These are phyloP conservation scores for Biscutella laevigata DNA, from an alignment of 441 rosid genomes.

Conservation along the genomic window DNA sequence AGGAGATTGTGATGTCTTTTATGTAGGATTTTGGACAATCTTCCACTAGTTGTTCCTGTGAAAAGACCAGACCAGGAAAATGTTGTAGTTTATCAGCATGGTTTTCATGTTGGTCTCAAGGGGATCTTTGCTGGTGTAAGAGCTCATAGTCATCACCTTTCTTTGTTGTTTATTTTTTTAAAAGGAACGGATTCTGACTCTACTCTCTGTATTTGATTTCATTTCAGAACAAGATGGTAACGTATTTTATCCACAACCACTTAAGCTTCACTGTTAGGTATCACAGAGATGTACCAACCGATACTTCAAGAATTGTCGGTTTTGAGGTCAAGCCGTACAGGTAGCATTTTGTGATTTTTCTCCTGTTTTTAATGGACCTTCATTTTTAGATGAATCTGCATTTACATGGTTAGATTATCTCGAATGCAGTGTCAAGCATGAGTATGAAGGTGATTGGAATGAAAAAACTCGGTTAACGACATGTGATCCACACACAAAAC, in stretches of 20 bases:
- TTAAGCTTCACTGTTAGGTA: constrained; percentile 61
- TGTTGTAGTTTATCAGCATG: constrained; percentile 64
- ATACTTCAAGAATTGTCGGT: constrained; percentile 72
- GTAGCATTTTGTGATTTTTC: constrained; percentile 24
- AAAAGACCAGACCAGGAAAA: constrained; percentile 53
- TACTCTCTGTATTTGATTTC: neutral
- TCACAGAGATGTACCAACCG: constrained; percentile 56
- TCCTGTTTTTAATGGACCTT: no score
- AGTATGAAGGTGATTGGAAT: constrained; percentile 74
- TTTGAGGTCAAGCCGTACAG: constrained; percentile 92
- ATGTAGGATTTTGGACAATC: constrained; percentile 89
- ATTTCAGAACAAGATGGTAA: constrained; percentile 64
- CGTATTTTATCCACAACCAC: constrained; percentile 82
- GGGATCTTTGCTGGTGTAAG: constrained; percentile 79
- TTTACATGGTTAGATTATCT: constrained; percentile 17
- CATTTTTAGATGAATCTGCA: neutral
- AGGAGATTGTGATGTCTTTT: neutral
- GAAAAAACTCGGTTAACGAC: constrained; percentile 65
- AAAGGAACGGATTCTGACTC: constrained; percentile 5
- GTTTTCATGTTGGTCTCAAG: constrained; percentile 71
- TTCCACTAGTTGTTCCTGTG: constrained; percentile 74
- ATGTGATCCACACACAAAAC: constrained; percentile 87
- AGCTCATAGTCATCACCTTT: constrained; percentile 6
- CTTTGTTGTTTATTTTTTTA: neutral
- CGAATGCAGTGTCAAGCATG: constrained; percentile 64